Base-by-base conservation (phyloP, 106 monocot genomes). In the Narthecium ossifragum region DNA sequence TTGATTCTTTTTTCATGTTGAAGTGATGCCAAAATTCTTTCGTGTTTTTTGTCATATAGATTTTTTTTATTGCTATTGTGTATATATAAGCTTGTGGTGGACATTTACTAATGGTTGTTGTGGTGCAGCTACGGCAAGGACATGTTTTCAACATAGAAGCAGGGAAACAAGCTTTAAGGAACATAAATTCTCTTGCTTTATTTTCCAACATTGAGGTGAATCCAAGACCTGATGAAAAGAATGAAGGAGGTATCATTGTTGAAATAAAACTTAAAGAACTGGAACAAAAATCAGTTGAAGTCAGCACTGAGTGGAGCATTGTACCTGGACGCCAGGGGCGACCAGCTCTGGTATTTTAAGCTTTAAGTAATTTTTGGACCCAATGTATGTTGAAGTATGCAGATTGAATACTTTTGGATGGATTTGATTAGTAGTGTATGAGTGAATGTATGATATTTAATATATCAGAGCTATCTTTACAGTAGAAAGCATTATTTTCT, bases 121-220 rank as follows among this genome's bases (percentile, higher is more conserved):
- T n/a, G n/a, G n/a, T 72, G 49, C 86, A 98, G 98, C 84, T 98
- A 57, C 70, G 65, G 43, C 68, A 67, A 56, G 98, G 98, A 24
- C 90, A 88, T 77, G 79, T 91, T 32, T 98, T 98, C 60, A 98
- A 98, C 46, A 91, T 98, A 31, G 98, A 88, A 67, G 98, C 98
- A 26, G 87, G 87, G 25, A 91, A 98, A 49, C 87, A 84, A 73
- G 98, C 87, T 60, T 64, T 91, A 8, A 78, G 84, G 63, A 98
- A 98, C 67, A 81, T 98, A 38, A 88, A 91, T 70, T 87, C 98
- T 26, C 84, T 98, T 64, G 75, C 69, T 51, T 58, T 98, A 20
- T 91, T 98, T 60, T 98, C 98, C 56, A 91, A 91, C 59, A 91
- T 88, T 74, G 91, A 91, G 51, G 91, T 98, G 60, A 91, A 91